Conservation (phyloP, 805 yeast genomes). For the Monosporozyma unispora region DNA sequence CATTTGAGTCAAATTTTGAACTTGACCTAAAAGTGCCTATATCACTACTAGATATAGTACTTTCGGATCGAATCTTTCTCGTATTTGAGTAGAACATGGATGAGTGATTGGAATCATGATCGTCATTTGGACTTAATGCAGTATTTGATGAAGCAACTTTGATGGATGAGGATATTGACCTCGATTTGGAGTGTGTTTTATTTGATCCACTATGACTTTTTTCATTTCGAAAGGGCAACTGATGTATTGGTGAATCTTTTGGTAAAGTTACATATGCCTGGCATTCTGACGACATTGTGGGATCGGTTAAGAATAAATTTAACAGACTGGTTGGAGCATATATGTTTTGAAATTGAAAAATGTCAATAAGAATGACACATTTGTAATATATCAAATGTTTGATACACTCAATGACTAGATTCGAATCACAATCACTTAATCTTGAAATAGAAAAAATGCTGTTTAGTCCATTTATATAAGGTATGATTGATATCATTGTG, state of each 20-base stretch:
- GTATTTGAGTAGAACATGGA: not conserved
- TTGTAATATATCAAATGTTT: constrained; percentile 87
- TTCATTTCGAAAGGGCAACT: constrained; percentile 28
- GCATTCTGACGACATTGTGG: constrained; percentile 68
- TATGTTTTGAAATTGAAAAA: constrained; percentile 80
- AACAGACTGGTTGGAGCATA: constrained; percentile 84
- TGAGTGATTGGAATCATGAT: not conserved
- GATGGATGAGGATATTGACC: constrained; percentile 5
- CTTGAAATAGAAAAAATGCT: constrained; percentile 69
- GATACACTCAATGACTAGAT: constrained; percentile 73
- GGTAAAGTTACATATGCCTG: constrained; percentile 62
- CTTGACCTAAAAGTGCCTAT: not conserved
- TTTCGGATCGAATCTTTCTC: constrained; percentile 12
- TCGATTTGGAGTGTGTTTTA: constrained; percentile 1
- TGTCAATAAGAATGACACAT: constrained; percentile 72
- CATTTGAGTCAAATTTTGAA: not conserved
- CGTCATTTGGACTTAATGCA: constrained; percentile 1
- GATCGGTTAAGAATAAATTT: constrained; percentile 54
- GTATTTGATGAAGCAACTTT: not conserved
- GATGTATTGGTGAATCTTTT: constrained; percentile 25
- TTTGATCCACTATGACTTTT: not conserved
- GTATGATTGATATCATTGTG: constrained; percentile 80
- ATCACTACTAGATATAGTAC: constrained; percentile 13
- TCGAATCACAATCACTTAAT: constrained; percentile 71
- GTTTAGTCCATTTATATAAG: constrained; percentile 82